A percentile compares a stretch with the other conserved stretches of the same genome.
Evolutionary conservation across 2,329 filamentous ascomycete genomes (phyloP).

Genomic region (Fusarium pseudocircinatum): DNA sequence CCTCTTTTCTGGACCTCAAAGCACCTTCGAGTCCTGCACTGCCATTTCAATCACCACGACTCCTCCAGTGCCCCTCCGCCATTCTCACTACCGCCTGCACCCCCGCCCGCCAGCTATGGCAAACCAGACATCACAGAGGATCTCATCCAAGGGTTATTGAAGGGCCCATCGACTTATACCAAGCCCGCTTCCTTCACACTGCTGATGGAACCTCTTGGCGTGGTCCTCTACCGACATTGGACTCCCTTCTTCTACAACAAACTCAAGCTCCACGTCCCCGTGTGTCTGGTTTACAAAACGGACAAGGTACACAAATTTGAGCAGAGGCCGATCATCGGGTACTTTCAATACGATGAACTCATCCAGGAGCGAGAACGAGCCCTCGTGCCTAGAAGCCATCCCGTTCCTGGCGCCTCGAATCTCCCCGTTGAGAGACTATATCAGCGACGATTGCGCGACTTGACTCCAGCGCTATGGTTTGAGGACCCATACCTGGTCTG

Average conservation of each 20-base stretch:
- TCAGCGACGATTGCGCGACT: neutral
- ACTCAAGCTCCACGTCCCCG: fast-evolving
- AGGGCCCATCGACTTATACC: no score
- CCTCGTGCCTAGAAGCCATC: neutral
- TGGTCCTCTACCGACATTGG: no score
- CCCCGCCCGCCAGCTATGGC: no score
- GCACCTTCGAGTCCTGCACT: neutral
- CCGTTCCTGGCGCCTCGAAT: neutral
- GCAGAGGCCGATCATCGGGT: fast-evolving
- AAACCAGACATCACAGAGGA: no score
- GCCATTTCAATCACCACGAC: neutral
- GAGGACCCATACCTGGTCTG: neutral
- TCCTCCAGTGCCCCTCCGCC: neutral
- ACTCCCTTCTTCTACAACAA: neutral
- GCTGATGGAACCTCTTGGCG: no score
- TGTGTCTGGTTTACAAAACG: neutral
- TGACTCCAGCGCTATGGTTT: neutral
- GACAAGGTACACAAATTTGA: fast-evolving
- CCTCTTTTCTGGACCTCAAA: neutral
- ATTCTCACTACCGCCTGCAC: no score
- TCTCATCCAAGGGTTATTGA: no score
- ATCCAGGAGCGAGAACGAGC: fast-evolving
- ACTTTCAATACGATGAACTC: neutral
- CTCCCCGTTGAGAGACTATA: neutral
- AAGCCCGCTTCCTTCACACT: no score